These are phyloP conservation scores for Picea abies DNA, from an alignment of 83 land plant genomes.

Conservation along the genomic window DNA sequence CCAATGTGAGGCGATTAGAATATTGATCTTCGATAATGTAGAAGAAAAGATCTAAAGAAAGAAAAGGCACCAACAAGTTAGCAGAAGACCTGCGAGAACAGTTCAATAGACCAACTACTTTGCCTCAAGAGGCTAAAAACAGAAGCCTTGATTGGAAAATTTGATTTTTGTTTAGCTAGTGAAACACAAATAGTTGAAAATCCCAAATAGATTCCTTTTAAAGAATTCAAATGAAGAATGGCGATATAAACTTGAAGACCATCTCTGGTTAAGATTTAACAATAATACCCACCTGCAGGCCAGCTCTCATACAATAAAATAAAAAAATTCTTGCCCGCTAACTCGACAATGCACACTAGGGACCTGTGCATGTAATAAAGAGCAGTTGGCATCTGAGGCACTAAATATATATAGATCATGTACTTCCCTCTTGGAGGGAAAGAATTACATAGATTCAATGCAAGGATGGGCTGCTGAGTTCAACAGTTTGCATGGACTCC, in stretches of 20 bases:
- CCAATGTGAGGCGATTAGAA: too few species aligned
- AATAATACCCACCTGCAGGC: constrained; percentile 1
- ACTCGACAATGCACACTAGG: neutral
- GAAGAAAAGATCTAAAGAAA: too few species aligned
- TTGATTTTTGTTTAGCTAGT: too few species aligned
- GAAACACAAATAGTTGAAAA: too few species aligned
- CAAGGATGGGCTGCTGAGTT: constrained; percentile 14
- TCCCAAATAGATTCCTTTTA: too few species aligned
- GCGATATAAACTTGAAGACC: neutral
- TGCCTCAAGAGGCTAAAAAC: too few species aligned
- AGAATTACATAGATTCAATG: constrained; percentile 16
- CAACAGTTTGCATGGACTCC: constrained; percentile 15
- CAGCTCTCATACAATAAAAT: constrained; percentile 10
- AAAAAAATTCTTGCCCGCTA: constrained; percentile 1
- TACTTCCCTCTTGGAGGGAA: constrained; percentile 18
- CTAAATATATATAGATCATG: constrained; percentile 15
- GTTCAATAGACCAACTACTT: too few species aligned
- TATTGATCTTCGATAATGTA: too few species aligned
- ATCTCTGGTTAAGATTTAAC: neutral
- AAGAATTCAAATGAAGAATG: constrained; percentile 1
- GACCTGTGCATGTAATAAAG: constrained; percentile 1
- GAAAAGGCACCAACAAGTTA: too few species aligned
- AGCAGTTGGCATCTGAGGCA: constrained; percentile 14
- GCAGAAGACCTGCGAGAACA: too few species aligned
- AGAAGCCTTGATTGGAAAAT: too few species aligned